phyloP scores from a whole-genome alignment of 495 filamentous ascomycete genomes.

The Hypoxylon lienhwacheense region DNA sequence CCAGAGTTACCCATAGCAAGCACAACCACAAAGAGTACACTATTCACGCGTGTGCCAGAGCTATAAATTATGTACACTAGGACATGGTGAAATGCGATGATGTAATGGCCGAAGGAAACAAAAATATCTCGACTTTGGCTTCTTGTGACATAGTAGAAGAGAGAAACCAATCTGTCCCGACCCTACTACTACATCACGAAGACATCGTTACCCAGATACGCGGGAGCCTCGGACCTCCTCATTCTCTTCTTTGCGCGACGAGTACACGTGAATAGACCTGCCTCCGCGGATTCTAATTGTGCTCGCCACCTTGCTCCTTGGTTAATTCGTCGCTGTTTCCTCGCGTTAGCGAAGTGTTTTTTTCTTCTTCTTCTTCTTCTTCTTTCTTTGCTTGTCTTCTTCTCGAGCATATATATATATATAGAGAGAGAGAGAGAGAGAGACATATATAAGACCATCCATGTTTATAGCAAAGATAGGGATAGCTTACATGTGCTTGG shows the following conservation, averaged over 20 bases:
- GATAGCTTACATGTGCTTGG: constrained; percentile 73
- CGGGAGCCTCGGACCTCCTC: constrained; percentile 17
- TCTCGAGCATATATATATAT: no score
- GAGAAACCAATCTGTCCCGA: no score
- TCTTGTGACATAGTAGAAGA: constrained; percentile 16
- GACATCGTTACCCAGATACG: background rate
- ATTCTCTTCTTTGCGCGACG: constrained; percentile 7
- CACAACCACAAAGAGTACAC: constrained; percentile 20
- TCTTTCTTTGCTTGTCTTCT: no score
- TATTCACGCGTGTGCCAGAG: constrained; percentile 11
- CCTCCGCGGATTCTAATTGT: no score
- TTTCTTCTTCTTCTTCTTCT: constrained; percentile 28
- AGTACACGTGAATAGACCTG: no score
- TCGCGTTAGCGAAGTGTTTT: constrained; percentile 10
- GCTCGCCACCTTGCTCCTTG: constrained; percentile 68
- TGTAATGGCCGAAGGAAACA: constrained; percentile 23
- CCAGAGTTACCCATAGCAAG: no score
- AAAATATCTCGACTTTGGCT: constrained; percentile 9
- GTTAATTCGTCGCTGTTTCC: constrained; percentile 70
- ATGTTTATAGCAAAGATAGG: constrained; percentile 19
- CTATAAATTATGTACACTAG: constrained; percentile 40
- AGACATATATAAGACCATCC: no score
- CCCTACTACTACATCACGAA: no score
- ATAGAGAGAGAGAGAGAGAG: no score
- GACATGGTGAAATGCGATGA: constrained; percentile 27